Evolutionary conservation across 305 asterid genomes (phyloP).

Genomic region (Solanum hybrid): DNA sequence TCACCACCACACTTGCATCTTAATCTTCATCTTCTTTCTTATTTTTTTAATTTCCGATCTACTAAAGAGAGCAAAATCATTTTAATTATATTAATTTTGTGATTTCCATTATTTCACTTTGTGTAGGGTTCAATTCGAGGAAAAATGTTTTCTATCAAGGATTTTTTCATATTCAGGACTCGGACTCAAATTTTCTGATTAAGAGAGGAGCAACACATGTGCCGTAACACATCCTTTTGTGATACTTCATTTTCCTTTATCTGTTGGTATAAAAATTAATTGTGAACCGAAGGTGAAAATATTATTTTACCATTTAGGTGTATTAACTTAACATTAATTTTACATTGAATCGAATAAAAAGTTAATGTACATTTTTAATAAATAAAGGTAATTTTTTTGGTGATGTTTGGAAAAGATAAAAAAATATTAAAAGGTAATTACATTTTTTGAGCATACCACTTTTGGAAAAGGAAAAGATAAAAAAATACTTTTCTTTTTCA

Average conservation of each 20-base stretch:
- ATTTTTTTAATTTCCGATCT: not conserved
- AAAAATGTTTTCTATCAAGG: not conserved
- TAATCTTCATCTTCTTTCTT: not conserved
- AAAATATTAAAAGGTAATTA: no score
- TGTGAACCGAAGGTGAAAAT: not conserved
- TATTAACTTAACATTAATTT: no score
- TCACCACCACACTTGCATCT: not conserved
- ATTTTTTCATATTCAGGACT: no score
- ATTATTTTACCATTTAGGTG: not conserved
- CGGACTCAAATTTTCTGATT: no score
- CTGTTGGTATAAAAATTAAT: no score
- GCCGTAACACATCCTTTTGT: not conserved
- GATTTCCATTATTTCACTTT: not conserved
- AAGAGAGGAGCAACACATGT: not conserved
- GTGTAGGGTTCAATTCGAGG: not conserved
- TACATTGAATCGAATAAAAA: no score
- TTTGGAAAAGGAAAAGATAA: no score
- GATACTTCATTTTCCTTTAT: not conserved
- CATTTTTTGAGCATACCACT: no score
- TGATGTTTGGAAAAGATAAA: no score
- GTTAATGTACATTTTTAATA: not conserved
- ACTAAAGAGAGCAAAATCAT: not conserved
- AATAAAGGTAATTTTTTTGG: no score
- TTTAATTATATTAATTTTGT: no score
- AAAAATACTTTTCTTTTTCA: not conserved